Conservation (phyloP, 176 grass and related monocot species). For the Cenchrus fungigraminus region DNA sequence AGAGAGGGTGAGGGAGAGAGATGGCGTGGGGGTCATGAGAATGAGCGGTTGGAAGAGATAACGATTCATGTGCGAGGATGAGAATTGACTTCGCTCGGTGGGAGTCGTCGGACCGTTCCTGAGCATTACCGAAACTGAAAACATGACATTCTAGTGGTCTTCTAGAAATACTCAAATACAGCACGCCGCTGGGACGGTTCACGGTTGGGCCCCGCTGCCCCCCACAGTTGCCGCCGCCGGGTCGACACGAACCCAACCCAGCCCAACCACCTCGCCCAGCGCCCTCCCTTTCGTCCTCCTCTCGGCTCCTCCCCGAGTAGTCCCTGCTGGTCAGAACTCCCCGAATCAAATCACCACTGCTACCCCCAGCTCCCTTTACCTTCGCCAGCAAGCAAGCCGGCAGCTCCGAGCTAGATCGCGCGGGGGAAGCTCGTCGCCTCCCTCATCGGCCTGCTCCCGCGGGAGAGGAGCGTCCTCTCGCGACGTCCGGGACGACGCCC, state of each 20-base stretch:
- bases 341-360: slow-evolving; percentile 11
- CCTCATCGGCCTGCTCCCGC: neutral
- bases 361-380: slow-evolving; percentile 9
- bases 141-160: neutral
- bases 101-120: too few species aligned
- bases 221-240: neutral
- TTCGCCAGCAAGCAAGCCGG: slow-evolving; percentile 27
- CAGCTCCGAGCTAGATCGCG: slow-evolving; percentile 25
- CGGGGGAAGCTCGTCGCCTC: neutral
- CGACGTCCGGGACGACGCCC: neutral
- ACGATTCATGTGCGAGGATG: too few species aligned
- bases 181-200: neutral
- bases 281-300: neutral
- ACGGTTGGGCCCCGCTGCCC: neutral
- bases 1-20: too few species aligned
- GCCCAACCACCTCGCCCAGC: neutral
- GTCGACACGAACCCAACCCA: neutral
- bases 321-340: neutral
- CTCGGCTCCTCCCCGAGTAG: neutral
- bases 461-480: neutral
- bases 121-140: too few species aligned
- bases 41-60: too few species aligned
- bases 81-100: too few species aligned
- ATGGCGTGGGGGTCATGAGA: too few species aligned
- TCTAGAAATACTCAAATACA: neutral